phyloP scores from a whole-genome alignment of 768 basidiomycete species.

The Psilocybe azurescens region DNA sequence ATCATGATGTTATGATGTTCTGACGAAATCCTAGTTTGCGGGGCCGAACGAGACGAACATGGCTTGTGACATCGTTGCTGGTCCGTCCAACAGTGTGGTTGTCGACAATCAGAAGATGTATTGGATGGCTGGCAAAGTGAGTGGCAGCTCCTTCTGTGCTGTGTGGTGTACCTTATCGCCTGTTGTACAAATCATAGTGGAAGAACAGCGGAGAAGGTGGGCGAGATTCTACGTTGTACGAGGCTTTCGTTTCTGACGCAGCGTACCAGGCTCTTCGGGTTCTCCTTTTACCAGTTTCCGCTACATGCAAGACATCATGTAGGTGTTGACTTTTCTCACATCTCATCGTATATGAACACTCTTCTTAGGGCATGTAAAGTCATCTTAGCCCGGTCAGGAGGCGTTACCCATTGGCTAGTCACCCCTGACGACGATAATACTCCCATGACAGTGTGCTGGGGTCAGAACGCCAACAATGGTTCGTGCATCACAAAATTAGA shows the following conservation, averaged over 20 bases:
- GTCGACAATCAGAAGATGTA: conserved; percentile 87
- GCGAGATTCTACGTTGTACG: conserved; percentile 12
- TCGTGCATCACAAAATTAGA: conserved; percentile 11
- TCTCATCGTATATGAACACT: conserved; percentile 9
- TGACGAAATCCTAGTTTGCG: conserved; percentile 62
- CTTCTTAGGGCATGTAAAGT: conserved; percentile 78
- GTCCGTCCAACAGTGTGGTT: conserved; percentile 84
- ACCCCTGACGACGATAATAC: conserved; percentile 74
- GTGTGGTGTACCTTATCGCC: neutral
- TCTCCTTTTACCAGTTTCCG: conserved; percentile 90
- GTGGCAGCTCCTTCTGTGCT: neutral
- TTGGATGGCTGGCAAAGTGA: conserved; percentile 86
- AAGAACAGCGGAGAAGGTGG: conserved; percentile 93
- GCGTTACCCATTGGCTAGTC: conserved; percentile 87
- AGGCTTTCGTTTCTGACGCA: neutral
- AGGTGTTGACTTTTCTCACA: conserved; percentile 23
- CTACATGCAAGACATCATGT: conserved; percentile 88
- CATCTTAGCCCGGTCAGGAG: conserved; percentile 71
- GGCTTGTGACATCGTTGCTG: conserved; percentile 72
- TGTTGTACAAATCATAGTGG: conserved; percentile 56
- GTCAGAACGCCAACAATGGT: conserved; percentile 89
- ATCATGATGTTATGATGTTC: neutral
- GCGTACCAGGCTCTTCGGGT: conserved; percentile 73
- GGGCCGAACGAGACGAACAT: conserved; percentile 70
- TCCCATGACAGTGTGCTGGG: conserved; percentile 87